Base-by-base conservation (phyloP, 2,329 filamentous ascomycete species). In the Incumbomyces delicatus region DNA sequence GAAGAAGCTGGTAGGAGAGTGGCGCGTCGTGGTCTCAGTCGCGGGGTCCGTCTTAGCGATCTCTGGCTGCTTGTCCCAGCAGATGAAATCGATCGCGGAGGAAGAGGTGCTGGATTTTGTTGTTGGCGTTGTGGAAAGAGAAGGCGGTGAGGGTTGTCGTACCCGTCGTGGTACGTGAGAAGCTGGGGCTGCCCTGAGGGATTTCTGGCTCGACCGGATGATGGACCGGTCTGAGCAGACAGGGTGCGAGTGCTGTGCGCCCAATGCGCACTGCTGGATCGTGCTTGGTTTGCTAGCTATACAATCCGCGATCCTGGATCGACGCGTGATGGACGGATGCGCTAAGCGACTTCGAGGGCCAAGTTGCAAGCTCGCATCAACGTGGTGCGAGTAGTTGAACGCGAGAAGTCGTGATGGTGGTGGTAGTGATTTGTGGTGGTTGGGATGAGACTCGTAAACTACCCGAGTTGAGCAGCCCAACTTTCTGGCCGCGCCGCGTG, bases 101-200 rank as follows among this genome's bases (percentile, higher is more conserved):
- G 47, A 38, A 44, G 38, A 36, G 51, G 46, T 34, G 50, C 41
- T n/a, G 48, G 44, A 50, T 32, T 46, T 44, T 51, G 53, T 54
- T 55, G 54, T 50, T 56, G 56, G 53, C 53, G 56, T 55, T 51
- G 55, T 49, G 50, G 52, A 46, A 38, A 14, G 27, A 51, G 38
- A 33, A 48, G 34, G 47, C 46, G 36, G 45, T 53, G 39, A 43
- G 61, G 66, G 62, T 74, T 70, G 74, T 76, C 60, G 70, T 67
- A 54, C 55, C 75, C 72, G 74, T 76, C 61, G 63, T 65, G 62
- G 64, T 76, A 72, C 72, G 77, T 63, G 75, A 66, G 59, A 44
- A 53, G 53, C 49, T 57, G 53, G 32, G 50, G 45, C 56, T 58
- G 54, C 47, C 58, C 59, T 50, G 62, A 64, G 65, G 69, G 62